These are phyloP conservation scores for Citeromyces matritensis DNA, from an alignment of 805 yeast species.

Conservation along the genomic window DNA sequence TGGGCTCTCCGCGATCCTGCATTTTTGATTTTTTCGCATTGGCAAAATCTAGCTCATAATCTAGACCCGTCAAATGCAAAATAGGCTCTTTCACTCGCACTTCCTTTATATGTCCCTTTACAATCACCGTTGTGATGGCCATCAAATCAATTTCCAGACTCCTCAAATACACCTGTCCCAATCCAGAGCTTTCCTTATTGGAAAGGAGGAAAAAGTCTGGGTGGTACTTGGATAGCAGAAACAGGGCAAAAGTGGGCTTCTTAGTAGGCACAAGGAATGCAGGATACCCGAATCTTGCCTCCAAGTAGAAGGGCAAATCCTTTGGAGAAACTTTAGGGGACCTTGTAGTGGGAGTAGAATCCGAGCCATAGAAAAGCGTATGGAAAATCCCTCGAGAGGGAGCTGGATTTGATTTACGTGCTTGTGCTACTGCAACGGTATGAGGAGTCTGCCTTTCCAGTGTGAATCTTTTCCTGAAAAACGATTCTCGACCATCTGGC, in stretches of 20 bases:
- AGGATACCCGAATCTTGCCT: conserved; percentile 31
- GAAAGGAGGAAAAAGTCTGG: conserved; percentile 13
- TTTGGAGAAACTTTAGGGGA: conserved; percentile 13
- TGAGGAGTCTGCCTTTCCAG: conserved; percentile 4
- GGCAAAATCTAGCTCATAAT: conserved; percentile 21
- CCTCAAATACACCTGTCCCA: conserved; percentile 27
- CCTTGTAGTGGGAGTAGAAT: neutral
- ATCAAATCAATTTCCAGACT: conserved; percentile 17
- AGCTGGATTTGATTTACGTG: conserved; percentile 6
- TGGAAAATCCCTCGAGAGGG: conserved; percentile 5
- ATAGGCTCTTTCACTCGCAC: conserved; percentile 7
- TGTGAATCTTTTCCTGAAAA: conserved; percentile 15
- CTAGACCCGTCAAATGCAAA: conserved; percentile 8
- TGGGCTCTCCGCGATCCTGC: conserved; percentile 5
- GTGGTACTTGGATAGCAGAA: conserved; percentile 7
- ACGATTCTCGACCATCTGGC: conserved; percentile 1
- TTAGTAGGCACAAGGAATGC: conserved; percentile 28
- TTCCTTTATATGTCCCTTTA: conserved; percentile 8
- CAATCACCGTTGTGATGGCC: conserved; percentile 12
- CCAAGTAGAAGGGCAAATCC: conserved; percentile 26
- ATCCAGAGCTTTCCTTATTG: conserved; percentile 28
- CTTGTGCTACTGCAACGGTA: conserved; percentile 3
- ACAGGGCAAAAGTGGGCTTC: conserved; percentile 11
- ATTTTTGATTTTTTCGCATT: conserved; percentile 14
- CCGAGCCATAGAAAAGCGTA: neutral